phyloP scores from a whole-genome alignment of 2,329 filamentous ascomycete species.

The Ilyonectria destructans region DNA sequence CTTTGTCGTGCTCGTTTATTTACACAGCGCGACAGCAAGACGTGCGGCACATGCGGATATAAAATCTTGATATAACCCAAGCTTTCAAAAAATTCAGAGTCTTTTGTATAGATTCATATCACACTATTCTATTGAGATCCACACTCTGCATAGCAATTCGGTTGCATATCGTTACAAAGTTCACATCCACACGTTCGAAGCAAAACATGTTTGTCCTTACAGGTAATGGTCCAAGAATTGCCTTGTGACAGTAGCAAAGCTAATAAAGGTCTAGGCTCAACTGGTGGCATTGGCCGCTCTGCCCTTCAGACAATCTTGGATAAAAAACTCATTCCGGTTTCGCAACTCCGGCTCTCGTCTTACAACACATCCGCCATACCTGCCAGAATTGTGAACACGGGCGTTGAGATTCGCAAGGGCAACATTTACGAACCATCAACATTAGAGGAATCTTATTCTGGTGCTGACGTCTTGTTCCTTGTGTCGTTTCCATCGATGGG shows the following conservation, averaged over 20 bases:
- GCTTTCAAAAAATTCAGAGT: not conserved
- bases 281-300: constrained; percentile 11
- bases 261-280: constrained; percentile 5
- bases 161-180: not conserved
- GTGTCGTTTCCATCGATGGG: not conserved
- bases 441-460: constrained; percentile 6
- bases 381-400: constrained; percentile 1
- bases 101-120: not conserved
- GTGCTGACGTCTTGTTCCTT: constrained; percentile 5
- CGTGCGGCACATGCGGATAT: not conserved
- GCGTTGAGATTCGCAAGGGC: constrained; percentile 5
- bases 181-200: not conserved
- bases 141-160: not conserved
- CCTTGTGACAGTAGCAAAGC: constrained; percentile 2
- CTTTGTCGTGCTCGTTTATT: constrained; percentile 5
- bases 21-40: not conserved
- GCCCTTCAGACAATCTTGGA: constrained; percentile 7
- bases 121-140: not conserved
- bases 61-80: constrained; percentile 6
- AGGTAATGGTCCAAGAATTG: constrained; percentile 10
- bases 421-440: not conserved
- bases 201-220: not conserved
- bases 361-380: constrained; percentile 9
- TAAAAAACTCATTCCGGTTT: constrained; percentile 8
- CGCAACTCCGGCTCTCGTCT: constrained; percentile 3